Percentiles rank a stretch among this genome's conserved stretches.
phyloP scores from a whole-genome alignment of 495 filamentous ascomycete species.

The Hypoxylon fuscum region DNA sequence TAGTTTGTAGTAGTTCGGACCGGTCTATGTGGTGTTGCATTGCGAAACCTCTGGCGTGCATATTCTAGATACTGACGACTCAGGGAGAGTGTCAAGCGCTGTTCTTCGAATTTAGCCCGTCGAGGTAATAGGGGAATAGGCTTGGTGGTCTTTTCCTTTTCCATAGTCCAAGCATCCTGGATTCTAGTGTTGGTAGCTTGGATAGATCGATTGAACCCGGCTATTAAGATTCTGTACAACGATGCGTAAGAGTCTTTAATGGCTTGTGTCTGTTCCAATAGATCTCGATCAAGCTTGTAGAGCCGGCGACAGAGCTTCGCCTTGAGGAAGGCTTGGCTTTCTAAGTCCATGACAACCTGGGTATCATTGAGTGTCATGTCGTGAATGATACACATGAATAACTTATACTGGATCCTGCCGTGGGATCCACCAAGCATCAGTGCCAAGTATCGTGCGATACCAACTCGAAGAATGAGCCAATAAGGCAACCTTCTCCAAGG shows the following conservation, averaged over 20 bases:
- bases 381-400: constrained; percentile 59
- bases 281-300: constrained; percentile 63
- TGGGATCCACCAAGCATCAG: constrained; percentile 50
- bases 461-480: constrained; percentile 69
- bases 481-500: constrained; percentile 67
- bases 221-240: constrained; percentile 1
- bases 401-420: constrained; percentile 66
- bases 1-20: background rate
- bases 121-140: constrained; percentile 51
- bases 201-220: constrained; percentile 31
- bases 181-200: constrained; percentile 13
- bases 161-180: constrained; percentile 33
- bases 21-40: background rate
- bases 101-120: constrained; percentile 38
- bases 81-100: constrained; percentile 50
- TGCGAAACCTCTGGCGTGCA: constrained; percentile 12
- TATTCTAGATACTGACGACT: constrained; percentile 51
- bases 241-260: constrained; percentile 14
- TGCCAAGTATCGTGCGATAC: constrained; percentile 57
- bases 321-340: constrained; percentile 50
- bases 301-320: constrained; percentile 69
- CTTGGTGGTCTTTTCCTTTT: constrained; percentile 38
- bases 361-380: constrained; percentile 51
- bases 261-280: constrained; percentile 2
- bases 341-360: constrained; percentile 20